Conservation (phyloP, 1,139 yeast species). For the Taphrina confusa region DNA sequence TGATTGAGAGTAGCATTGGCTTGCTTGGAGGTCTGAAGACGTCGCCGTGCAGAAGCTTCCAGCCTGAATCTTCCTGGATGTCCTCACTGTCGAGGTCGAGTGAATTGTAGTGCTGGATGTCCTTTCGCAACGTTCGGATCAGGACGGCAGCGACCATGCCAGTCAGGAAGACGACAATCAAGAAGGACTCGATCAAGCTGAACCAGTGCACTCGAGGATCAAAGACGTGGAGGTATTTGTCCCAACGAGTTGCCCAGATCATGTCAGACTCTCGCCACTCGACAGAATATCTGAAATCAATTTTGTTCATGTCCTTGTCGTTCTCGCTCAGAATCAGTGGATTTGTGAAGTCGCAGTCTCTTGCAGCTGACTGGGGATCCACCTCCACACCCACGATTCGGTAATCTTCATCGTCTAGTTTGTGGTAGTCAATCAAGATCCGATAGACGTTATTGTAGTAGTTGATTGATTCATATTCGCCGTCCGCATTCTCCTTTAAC, state of each 20-base stretch:
- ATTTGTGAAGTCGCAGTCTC: conserved; percentile 48
- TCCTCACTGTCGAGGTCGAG: conserved; percentile 79
- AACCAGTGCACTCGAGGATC: conserved; percentile 97
- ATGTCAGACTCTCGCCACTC: conserved; percentile 67
- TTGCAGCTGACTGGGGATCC: conserved; percentile 63
- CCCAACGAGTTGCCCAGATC: conserved; percentile 99
- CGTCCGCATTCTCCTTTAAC: conserved; percentile 48
- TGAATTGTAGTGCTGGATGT: conserved; percentile 85
- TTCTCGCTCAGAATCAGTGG: conserved; percentile 40
- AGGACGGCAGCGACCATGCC: conserved; percentile 78
- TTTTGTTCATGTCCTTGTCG: conserved; percentile 44
- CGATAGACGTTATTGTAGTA: conserved; percentile 79
- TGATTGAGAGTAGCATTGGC: conserved; percentile 69
- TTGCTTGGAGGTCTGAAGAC: conserved; percentile 82
- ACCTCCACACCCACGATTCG: conserved; percentile 92
- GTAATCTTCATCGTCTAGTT: conserved; percentile 63
- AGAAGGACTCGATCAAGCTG: conserved; percentile 78
- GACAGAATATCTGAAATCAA: conserved; percentile 62
- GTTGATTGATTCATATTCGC: conserved; percentile 46
- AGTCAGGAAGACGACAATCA: conserved; percentile 75
- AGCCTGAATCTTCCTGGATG: conserved; percentile 89
- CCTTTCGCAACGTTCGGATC: conserved; percentile 76
- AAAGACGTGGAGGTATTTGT: conserved; percentile 84
- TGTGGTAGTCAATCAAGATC: conserved; percentile 77
- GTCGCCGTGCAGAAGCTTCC: conserved; percentile 96